Evolutionary conservation across 2,329 filamentous ascomycete genomes (phyloP).

Genomic region (Pseudogymnoascus sp.): DNA sequence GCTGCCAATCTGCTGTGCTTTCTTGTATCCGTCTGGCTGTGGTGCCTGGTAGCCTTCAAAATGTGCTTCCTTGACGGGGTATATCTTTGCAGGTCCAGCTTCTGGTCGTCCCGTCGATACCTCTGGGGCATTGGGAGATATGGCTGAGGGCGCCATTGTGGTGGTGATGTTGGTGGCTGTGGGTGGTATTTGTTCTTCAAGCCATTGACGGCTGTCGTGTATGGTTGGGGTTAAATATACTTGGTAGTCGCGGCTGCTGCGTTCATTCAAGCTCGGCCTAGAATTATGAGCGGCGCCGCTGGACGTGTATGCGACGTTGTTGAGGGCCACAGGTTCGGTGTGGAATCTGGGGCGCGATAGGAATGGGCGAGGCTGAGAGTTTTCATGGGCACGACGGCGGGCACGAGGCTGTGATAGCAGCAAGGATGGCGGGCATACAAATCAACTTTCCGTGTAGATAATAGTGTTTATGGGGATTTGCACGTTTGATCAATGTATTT

Average conservation of each 20-base stretch:
- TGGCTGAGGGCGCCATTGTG: conserved; percentile 27
- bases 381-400: neutral
- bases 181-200: conserved; percentile 33
- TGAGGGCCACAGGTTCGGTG: neutral
- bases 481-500: neutral
- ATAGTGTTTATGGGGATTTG: neutral
- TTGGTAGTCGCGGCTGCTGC: neutral
- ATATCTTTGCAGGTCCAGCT: conserved; percentile 43
- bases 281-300: neutral
- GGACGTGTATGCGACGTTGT: neutral
- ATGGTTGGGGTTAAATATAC: neutral
- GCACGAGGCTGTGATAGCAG: conserved; percentile 9
- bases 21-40: conserved; percentile 59
- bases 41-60: conserved; percentile 48
- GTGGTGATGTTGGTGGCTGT: conserved; percentile 10
- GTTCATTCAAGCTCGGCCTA: neutral
- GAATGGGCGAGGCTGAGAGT: conserved; percentile 8
- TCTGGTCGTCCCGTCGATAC: conserved; percentile 12
- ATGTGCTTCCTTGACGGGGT: conserved; percentile 51
- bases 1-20: conserved; percentile 43
- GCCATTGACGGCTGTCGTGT: conserved; percentile 44
- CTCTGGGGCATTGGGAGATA: conserved; percentile 15
- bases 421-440: neutral
- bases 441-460: neutral
- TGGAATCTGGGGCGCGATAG: conserved; percentile 3